These are phyloP conservation scores for Aspergillus viridinutans DNA, from an alignment of 2,329 filamentous ascomycete genomes.

Conservation along the genomic window DNA sequence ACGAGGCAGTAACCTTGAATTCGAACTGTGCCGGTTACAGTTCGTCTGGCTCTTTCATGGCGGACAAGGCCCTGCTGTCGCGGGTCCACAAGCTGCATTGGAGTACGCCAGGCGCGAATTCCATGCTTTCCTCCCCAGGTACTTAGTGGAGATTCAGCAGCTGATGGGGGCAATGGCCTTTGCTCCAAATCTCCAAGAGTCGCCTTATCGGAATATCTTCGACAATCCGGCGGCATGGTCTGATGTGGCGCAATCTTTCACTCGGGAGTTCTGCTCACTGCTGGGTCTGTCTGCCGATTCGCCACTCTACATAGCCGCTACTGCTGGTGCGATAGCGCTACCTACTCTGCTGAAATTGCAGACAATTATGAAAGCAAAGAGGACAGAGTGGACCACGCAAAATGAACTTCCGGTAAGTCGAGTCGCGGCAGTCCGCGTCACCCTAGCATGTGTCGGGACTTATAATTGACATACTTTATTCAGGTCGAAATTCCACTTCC, in stretches of 20 bases:
- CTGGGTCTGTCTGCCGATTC: constrained; percentile 87
- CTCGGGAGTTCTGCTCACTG: constrained; percentile 87
- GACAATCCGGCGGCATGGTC: constrained; percentile 71
- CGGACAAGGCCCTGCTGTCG: constrained; percentile 40
- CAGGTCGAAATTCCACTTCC: constrained; percentile 64
- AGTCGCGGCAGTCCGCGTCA: background rate
- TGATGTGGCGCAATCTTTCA: constrained; percentile 82
- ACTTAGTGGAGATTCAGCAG: constrained; percentile 73
- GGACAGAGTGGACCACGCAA: constrained; percentile 90
- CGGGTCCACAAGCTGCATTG: constrained; percentile 54
- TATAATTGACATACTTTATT: constrained; percentile 4
- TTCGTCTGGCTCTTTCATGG: constrained; percentile 85
- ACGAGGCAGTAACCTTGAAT: constrained; percentile 88
- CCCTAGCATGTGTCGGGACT: background rate
- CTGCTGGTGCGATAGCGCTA: constrained; percentile 85
- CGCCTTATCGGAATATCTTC: constrained; percentile 77
- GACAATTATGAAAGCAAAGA: constrained; percentile 78
- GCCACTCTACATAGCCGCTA: constrained; percentile 86
- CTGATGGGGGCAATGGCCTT: constrained; percentile 79
- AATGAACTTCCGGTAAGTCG: constrained; percentile 78
- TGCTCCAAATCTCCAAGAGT: constrained; percentile 65
- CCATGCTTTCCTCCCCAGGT: constrained; percentile 66
- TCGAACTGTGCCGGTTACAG: constrained; percentile 85
- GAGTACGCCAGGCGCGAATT: constrained; percentile 74
- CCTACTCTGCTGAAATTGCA: constrained; percentile 86